Conservation (phyloP, 78 protist species). For the Dictyostelium brefeldianum region DNA sequence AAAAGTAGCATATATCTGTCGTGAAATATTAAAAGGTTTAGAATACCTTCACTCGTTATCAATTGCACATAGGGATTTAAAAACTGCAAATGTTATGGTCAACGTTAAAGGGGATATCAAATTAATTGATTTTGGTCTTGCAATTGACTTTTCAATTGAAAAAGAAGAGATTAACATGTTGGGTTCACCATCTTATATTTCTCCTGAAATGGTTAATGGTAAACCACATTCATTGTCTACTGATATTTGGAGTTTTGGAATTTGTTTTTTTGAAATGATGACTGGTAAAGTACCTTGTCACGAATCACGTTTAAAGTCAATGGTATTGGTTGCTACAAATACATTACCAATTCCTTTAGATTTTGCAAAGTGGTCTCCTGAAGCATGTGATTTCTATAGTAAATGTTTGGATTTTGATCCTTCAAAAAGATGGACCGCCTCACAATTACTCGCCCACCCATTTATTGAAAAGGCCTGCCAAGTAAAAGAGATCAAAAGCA, state of each 20-base stretch:
- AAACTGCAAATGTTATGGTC: constrained; percentile 77
- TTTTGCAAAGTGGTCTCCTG: constrained; percentile 30
- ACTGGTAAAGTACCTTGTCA: constrained; percentile 65
- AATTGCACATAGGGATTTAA: constrained; percentile 74
- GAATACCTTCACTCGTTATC: constrained; percentile 36
- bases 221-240: constrained; percentile 35
- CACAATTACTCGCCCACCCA: constrained; percentile 51
- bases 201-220: constrained; percentile 76
- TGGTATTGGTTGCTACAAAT: constrained; percentile 51
- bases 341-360: background rate
- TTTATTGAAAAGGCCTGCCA: constrained; percentile 46
- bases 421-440: constrained; percentile 25
- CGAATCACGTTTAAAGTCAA: constrained; percentile 57
- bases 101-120: constrained; percentile 68
- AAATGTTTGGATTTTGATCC: constrained; percentile 67
- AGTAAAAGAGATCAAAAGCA: constrained; percentile 28
- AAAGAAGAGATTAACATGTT: constrained; percentile 45
- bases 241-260: constrained; percentile 86
- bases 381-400: constrained; percentile 42
- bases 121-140: constrained; percentile 83
- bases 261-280: constrained; percentile 72
- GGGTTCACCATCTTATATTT: constrained; percentile 77
- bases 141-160: constrained; percentile 21
- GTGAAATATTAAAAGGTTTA: constrained; percentile 26
- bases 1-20: constrained; percentile 41